phyloP scores from a whole-genome alignment of 2,329 filamentous ascomycete species.

The Huntiella decipiens region DNA sequence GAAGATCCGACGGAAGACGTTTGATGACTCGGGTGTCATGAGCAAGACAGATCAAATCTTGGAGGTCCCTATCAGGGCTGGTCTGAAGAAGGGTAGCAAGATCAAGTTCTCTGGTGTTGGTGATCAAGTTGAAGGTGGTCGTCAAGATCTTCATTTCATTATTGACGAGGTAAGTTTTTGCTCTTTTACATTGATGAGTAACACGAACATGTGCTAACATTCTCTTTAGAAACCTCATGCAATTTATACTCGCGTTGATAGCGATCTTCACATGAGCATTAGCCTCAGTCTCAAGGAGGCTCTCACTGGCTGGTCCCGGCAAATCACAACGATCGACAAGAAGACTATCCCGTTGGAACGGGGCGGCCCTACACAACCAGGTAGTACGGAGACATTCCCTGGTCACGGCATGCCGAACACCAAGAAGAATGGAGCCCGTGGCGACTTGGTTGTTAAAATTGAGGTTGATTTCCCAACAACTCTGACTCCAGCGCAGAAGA shows the following conservation, averaged over 20 bases:
- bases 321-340: constrained; percentile 84
- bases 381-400: constrained; percentile 64
- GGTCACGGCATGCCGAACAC: constrained; percentile 84
- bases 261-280: constrained; percentile 63
- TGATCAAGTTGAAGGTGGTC: constrained; percentile 88
- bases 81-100: constrained; percentile 90
- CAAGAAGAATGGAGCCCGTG: constrained; percentile 69
- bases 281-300: constrained; percentile 84
- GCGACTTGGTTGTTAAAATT: constrained; percentile 75
- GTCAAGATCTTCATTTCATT: constrained; percentile 89
- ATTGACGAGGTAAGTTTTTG: constrained; percentile 60
- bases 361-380: constrained; percentile 67
- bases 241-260: constrained; percentile 68
- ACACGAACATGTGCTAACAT: constrained; percentile 22
- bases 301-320: constrained; percentile 79
- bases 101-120: constrained; percentile 98
- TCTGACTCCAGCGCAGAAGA: constrained; percentile 62
- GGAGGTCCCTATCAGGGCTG: constrained; percentile 88
- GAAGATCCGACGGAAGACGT: constrained; percentile 94
- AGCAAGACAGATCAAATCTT: constrained; percentile 75
- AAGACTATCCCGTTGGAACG: constrained; percentile 67
- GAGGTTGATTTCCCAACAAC: constrained; percentile 81
- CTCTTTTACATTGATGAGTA: neutral
- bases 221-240: constrained; percentile 62
- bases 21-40: constrained; percentile 69